phyloP scores from a whole-genome alignment of 2,329 filamentous ascomycete genomes.

The Phyllosticta citribraziliensis region DNA sequence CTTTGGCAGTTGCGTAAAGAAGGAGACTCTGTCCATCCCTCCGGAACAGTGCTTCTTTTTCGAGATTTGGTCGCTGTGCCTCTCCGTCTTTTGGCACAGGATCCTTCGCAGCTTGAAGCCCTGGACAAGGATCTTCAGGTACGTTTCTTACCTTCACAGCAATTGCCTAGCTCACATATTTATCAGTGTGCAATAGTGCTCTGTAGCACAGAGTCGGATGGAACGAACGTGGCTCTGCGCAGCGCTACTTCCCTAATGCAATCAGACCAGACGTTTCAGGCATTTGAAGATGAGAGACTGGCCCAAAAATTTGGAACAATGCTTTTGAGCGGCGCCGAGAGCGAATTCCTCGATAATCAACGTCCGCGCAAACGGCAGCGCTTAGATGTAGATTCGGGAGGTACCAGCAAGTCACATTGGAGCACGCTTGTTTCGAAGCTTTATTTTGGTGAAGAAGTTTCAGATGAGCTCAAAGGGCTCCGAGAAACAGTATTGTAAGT shows the following conservation, averaged over 20 bases:
- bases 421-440: neutral
- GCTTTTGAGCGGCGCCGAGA: neutral
- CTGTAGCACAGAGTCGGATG: neutral
- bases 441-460: neutral
- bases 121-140: slow-evolving; percentile 26
- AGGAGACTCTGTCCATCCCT: neutral
- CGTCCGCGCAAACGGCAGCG: slow-evolving; percentile 6
- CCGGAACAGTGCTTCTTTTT: neutral
- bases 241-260: neutral
- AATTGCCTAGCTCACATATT: neutral
- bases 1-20: neutral
- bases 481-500: neutral
- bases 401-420: neutral
- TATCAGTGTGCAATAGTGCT: slow-evolving; percentile 1
- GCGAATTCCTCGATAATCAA: slow-evolving; percentile 5
- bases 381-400: neutral
- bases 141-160: slow-evolving; percentile 8
- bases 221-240: neutral
- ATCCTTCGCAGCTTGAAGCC: slow-evolving; percentile 13
- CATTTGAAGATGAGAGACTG: slow-evolving; percentile 1
- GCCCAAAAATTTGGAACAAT: neutral
- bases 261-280: neutral
- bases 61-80: neutral
- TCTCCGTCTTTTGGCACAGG: slow-evolving; percentile 15
- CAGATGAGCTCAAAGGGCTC: neutral